These are phyloP conservation scores for Moricandia moricandioides DNA, from an alignment of 345 rosid species.

Conservation along the genomic window DNA sequence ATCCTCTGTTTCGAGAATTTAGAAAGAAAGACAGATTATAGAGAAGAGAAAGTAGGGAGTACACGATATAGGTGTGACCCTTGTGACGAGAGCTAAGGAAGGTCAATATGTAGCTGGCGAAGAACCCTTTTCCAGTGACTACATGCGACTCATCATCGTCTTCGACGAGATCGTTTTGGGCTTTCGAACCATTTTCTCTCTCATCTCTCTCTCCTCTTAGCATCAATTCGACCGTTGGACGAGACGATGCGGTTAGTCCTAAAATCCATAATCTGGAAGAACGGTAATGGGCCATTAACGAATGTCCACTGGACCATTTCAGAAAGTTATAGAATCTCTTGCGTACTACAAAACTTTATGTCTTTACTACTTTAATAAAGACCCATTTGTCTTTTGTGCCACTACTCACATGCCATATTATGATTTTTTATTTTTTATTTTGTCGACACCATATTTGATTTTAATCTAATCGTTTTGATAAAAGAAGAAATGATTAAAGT, in stretches of 20 bases:
- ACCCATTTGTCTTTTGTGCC: too few species aligned
- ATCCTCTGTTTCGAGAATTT: neutral
- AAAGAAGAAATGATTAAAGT: neutral
- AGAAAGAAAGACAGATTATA: neutral
- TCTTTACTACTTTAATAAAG: too few species aligned
- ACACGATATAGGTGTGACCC: slow-evolving; percentile 88
- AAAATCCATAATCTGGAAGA: neutral
- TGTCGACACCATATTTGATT: too few species aligned
- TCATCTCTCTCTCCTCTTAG: slow-evolving; percentile 21
- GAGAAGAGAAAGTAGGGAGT: neutral
- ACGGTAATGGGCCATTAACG: neutral
- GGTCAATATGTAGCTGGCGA: slow-evolving; percentile 76
- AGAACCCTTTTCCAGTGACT: slow-evolving; percentile 47
- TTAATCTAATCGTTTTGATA: neutral
- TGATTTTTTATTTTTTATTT: too few species aligned
- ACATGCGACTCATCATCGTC: slow-evolving; percentile 22
- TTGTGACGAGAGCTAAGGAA: slow-evolving; percentile 85
- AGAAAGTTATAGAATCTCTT: too few species aligned
- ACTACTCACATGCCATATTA: too few species aligned
- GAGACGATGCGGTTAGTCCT: neutral
- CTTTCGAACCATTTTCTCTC: slow-evolving; percentile 32
- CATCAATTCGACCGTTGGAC: slow-evolving; percentile 38
- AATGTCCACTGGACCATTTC: too few species aligned
- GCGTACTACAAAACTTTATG: too few species aligned
- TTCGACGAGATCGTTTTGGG: slow-evolving; percentile 35